Conservation (phyloP, 805 yeast genomes). For the Metahyphopichia silvanorum region DNA sequence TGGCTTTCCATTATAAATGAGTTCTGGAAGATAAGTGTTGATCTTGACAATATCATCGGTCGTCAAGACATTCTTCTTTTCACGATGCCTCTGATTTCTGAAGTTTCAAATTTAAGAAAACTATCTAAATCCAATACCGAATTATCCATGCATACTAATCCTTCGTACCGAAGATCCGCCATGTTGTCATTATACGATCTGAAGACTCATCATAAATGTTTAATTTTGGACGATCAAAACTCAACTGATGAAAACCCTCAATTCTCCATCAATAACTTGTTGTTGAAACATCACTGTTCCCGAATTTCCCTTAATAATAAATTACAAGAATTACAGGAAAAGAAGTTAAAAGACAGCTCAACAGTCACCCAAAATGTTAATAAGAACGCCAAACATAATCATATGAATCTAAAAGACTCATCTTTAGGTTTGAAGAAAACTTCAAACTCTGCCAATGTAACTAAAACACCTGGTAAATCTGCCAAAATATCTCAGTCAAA, state of each 20-base stretch:
- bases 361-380: not conserved
- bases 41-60: conserved; percentile 11
- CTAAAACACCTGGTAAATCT: conserved; percentile 1
- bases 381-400: conserved; percentile 23
- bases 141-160: conserved; percentile 39
- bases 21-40: conserved; percentile 26
- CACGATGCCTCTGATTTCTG: conserved; percentile 24
- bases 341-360: conserved; percentile 5
- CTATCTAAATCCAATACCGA: conserved; percentile 33
- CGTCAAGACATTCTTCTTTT: conserved; percentile 13
- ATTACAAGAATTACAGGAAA: conserved; percentile 18
- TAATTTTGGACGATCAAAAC: conserved; percentile 23
- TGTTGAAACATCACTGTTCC: conserved; percentile 38
- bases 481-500: conserved; percentile 1
- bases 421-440: conserved; percentile 36
- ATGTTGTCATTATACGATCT: conserved; percentile 43
- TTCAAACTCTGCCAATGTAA: conserved; percentile 6
- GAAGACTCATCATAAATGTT: conserved; percentile 31
- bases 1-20: conserved; percentile 32
- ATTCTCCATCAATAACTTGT: conserved; percentile 32
- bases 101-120: conserved; percentile 16
- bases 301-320: conserved; percentile 28
- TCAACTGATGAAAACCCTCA: conserved; percentile 33
- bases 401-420: conserved; percentile 38
- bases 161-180: conserved; percentile 42